Evolutionary conservation across 2,329 filamentous ascomycete species (phyloP).

Genomic region (Paracoccidioides lutzii): DNA sequence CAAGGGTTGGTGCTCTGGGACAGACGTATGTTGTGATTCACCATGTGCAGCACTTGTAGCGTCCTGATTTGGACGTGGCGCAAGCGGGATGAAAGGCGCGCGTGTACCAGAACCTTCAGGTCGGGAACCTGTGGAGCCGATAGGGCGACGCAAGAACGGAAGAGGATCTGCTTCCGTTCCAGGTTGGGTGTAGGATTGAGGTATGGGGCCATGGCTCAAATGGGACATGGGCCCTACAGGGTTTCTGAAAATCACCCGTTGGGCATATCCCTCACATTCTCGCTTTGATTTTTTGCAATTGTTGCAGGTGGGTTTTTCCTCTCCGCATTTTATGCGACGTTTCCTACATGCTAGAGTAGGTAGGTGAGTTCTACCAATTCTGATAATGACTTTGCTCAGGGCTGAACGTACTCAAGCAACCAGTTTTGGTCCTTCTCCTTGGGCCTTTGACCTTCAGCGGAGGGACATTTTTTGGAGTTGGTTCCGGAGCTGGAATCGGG

Average conservation of each 20-base stretch:
- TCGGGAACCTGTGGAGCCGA: conserved; percentile 5
- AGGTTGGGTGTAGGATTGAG: conserved; percentile 7
- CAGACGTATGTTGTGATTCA: not conserved
- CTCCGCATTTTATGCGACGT: conserved; percentile 93
- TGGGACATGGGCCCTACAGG: conserved; percentile 23
- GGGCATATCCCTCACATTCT: conserved; percentile 33
- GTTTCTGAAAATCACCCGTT: conserved; percentile 30
- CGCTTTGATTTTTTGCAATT: conserved; percentile 37
- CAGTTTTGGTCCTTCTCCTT: conserved; percentile 75
- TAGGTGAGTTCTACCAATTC: conserved; percentile 3
- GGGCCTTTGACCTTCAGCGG: conserved; percentile 18
- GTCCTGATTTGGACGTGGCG: conserved; percentile 9
- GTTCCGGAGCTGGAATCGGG: conserved; percentile 4
- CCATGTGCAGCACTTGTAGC: not conserved
- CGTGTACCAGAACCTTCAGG: conserved; percentile 5
- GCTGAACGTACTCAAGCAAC: conserved; percentile 64
- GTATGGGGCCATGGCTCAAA: conserved; percentile 10
- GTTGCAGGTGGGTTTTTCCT: conserved; percentile 46
- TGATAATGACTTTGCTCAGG: not conserved
- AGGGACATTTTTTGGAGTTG: conserved; percentile 12
- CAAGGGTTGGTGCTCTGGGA: conserved; percentile 1
- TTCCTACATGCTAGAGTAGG: conserved; percentile 62
- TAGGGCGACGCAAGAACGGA: conserved; percentile 6
- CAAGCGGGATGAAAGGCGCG: conserved; percentile 10
- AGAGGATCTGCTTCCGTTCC: conserved; percentile 1